Evolutionary conservation across 1,284 basidiomycete species (phyloP), one percentile per base, ranked within the genome.

Genomic region (Cryptococcus sp.): DNA sequence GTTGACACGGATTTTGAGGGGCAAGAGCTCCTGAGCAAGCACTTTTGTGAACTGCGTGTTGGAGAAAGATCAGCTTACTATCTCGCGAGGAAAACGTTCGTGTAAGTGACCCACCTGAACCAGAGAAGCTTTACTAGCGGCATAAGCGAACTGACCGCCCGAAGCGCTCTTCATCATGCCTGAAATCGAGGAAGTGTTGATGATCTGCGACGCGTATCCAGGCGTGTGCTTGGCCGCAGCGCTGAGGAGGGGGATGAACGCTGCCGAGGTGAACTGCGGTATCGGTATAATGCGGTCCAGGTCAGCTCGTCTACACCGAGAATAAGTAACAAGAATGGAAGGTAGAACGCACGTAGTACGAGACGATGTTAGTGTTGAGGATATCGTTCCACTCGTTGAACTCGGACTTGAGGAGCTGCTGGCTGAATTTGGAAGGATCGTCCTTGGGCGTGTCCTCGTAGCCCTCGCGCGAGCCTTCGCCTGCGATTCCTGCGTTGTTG

Each of bases 401-500:
- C 20, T 69, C 67, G 45, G 64, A 66, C 35, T 69, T 66, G 42
- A 67, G 62, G 4, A 73, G 56, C 47, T 75, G 68, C 20, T 68
- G 53, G 22, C 53, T 57, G 53, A 70, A 65, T 23, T 62, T 64
- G 27, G 72, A 59, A 10, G 67, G 56, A 27, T 73, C 65, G 22
- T 68, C 67, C 16, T 38, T 38, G 20, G 54, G 50, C 7, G 62
- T 53, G 7, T 61, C 50, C 52, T 69, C 66, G 47, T 68, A 63
- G 13, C 65, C 62, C 59, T 69, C 51, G 46, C 67, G 57, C 11
- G 64, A 67, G 2, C 69, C 68, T 57, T 72, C 70, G 13, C 73
- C 76, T 13, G 69, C 63, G 49, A 77, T 68, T 52, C 76, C 76
- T 19, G 73, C 71, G 62, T 74, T 73, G 61, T 73, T 73, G 61